phyloP scores from a whole-genome alignment of 2,329 filamentous ascomycete species.

The Pseudogymnoascus pannorum region DNA sequence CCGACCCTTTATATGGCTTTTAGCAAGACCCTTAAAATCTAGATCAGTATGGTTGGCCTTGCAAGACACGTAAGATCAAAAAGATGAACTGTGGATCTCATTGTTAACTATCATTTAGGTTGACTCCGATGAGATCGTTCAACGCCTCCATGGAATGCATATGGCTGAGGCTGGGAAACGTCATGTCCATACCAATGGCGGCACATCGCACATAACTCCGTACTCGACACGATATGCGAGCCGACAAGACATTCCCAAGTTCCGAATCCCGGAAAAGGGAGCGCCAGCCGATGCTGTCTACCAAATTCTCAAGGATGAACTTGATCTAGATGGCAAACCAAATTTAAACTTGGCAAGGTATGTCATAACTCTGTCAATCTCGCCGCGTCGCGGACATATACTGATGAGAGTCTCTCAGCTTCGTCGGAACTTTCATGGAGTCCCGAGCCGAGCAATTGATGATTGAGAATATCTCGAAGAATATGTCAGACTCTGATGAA shows the following conservation, averaged over 20 bases:
- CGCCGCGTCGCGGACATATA: neutral
- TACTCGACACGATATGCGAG: constrained; percentile 52
- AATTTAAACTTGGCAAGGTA: constrained; percentile 59
- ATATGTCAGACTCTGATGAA: constrained; percentile 63
- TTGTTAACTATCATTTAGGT: constrained; percentile 30
- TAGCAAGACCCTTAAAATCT: neutral
- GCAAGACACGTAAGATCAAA: neutral
- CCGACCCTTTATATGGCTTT: neutral
- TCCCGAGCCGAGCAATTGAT: constrained; percentile 57
- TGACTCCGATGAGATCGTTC: constrained; percentile 49
- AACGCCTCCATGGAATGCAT: constrained; percentile 40
- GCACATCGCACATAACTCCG: constrained; percentile 46
- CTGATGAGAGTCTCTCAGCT: constrained; percentile 35
- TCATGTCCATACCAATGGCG: constrained; percentile 33
- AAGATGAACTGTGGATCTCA: neutral
- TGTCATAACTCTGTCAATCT: neutral
- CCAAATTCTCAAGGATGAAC: constrained; percentile 55
- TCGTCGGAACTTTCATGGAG: constrained; percentile 68
- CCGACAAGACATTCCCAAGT: constrained; percentile 50
- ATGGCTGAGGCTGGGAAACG: constrained; percentile 30
- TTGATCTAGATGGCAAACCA: constrained; percentile 58
- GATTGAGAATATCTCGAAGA: constrained; percentile 62
- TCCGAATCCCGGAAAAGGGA: constrained; percentile 48
- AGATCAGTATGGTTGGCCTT: neutral
- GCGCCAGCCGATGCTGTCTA: constrained; percentile 56